Conservation (phyloP, 192 early-diverging fungal species). For the Coemansia sp. region DNA sequence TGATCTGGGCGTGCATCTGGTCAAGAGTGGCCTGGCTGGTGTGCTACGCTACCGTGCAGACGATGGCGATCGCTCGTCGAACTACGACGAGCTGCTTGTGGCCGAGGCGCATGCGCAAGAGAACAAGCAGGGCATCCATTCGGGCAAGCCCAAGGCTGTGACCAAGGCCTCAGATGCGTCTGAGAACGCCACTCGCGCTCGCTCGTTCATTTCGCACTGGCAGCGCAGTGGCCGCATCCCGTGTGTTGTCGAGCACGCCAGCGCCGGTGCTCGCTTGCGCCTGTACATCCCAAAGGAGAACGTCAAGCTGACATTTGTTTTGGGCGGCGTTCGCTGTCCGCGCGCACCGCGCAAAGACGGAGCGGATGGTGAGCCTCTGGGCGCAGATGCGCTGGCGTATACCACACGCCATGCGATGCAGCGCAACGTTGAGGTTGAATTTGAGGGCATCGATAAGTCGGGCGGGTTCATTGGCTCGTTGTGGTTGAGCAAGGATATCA, state of each 20-base stretch:
- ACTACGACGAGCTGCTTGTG: slow-evolving; percentile 80
- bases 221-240: slow-evolving; percentile 73
- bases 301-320: slow-evolving; percentile 78
- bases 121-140: slow-evolving; percentile 77
- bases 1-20: slow-evolving; percentile 62
- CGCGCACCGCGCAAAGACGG: slow-evolving; percentile 66
- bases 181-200: slow-evolving; percentile 76
- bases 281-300: slow-evolving; percentile 84
- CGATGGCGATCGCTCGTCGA: slow-evolving; percentile 80
- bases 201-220: slow-evolving; percentile 80
- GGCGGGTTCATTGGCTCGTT: slow-evolving; percentile 92
- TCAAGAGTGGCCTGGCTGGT: slow-evolving; percentile 69
- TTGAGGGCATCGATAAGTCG: slow-evolving; percentile 87
- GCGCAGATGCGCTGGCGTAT: slow-evolving; percentile 76
- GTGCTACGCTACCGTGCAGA: slow-evolving; percentile 82
- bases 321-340: slow-evolving; percentile 83
- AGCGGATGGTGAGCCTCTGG: slow-evolving; percentile 82
- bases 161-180: slow-evolving; percentile 81
- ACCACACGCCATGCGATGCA: slow-evolving; percentile 69
- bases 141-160: slow-evolving; percentile 74
- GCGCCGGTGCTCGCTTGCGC: slow-evolving; percentile 79
- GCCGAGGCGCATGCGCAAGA: slow-evolving; percentile 76
- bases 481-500: slow-evolving; percentile 62
- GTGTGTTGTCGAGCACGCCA: slow-evolving; percentile 88
- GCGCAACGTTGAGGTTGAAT: slow-evolving; percentile 88